These are phyloP conservation scores for Sonneratia caseolaris DNA, from an alignment of 345 rosid species.

Conservation along the genomic window DNA sequence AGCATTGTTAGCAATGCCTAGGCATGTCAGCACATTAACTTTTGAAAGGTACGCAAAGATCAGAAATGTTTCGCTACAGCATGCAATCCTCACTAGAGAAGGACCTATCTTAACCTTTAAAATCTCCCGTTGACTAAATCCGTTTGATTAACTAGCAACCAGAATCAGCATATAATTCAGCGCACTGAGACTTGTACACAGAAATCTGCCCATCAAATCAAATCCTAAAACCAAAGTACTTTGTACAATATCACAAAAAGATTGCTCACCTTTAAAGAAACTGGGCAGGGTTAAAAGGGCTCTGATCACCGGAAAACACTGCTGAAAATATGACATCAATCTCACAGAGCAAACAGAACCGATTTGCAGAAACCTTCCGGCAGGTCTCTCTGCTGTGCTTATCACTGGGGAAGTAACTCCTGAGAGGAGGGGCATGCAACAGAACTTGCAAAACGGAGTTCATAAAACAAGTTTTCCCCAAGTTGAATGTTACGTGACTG, in stretches of 20 bases:
- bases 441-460: slow-evolving; percentile 85
- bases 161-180: no score
- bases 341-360: slow-evolving; percentile 68
- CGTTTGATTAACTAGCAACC: not conserved
- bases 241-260: slow-evolving; percentile 7
- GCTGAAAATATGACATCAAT: slow-evolving; percentile 57
- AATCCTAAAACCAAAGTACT: not conserved
- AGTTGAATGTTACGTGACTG: no score
- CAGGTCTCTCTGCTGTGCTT: slow-evolving; percentile 62
- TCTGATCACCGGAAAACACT: slow-evolving; percentile 63
- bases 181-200: no score
- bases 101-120: no score
- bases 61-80: no score
- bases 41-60: not conserved
- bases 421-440: slow-evolving; percentile 76
- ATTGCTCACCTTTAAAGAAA: slow-evolving; percentile 66
- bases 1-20: no score
- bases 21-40: no score
- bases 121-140: not conserved
- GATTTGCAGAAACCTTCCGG: slow-evolving; percentile 23
- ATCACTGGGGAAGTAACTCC: slow-evolving; percentile 66
- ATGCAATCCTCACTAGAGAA: no score
- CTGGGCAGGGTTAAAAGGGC: slow-evolving; percentile 81
- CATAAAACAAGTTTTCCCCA: slow-evolving; percentile 92
- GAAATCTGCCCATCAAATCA: not conserved